Percentiles rank a stretch among this genome's conserved stretches.
phyloP scores from a whole-genome alignment of 2,329 filamentous ascomycete genomes.

The Aspergillus ustus region DNA sequence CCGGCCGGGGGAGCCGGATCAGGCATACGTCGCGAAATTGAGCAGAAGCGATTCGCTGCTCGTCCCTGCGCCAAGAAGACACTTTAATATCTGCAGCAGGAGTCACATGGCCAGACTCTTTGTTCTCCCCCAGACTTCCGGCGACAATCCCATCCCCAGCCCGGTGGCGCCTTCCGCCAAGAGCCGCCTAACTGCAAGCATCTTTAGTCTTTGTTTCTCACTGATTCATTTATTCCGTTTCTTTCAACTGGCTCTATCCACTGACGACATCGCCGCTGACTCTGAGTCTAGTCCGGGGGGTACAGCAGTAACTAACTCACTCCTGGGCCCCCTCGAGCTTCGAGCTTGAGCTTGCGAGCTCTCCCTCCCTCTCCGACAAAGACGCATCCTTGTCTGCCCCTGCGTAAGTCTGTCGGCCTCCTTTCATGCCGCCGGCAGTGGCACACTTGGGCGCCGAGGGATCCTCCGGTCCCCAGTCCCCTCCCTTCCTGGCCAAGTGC shows the following conservation, averaged over 20 bases:
- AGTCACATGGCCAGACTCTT: not conserved
- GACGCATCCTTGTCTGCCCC: not conserved
- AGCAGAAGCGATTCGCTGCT: not conserved
- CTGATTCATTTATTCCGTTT: not conserved
- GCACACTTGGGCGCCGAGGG: not conserved
- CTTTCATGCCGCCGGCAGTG: not conserved
- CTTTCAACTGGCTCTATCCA: not conserved
- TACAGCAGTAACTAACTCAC: no score
- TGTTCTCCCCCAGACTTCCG: not conserved
- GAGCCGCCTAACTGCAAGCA: not conserved
- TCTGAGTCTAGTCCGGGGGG: no score
- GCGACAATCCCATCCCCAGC: not conserved
- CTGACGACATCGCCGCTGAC: not conserved
- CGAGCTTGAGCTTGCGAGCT: not conserved
- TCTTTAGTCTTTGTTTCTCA: not conserved
- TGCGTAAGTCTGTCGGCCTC: not conserved
- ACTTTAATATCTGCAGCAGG: not conserved
- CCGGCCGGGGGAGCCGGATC: not conserved
- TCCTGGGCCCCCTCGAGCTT: no score
- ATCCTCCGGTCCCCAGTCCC: not conserved
- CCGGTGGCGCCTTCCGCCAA: not conserved
- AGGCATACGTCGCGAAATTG: conserved; percentile 11
- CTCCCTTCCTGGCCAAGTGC: not conserved
- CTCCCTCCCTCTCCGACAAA: not conserved
- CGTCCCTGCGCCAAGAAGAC: not conserved